These are phyloP conservation scores for Arachnopeziza araneosa DNA, from an alignment of 2,329 filamentous ascomycete species.

Conservation along the genomic window DNA sequence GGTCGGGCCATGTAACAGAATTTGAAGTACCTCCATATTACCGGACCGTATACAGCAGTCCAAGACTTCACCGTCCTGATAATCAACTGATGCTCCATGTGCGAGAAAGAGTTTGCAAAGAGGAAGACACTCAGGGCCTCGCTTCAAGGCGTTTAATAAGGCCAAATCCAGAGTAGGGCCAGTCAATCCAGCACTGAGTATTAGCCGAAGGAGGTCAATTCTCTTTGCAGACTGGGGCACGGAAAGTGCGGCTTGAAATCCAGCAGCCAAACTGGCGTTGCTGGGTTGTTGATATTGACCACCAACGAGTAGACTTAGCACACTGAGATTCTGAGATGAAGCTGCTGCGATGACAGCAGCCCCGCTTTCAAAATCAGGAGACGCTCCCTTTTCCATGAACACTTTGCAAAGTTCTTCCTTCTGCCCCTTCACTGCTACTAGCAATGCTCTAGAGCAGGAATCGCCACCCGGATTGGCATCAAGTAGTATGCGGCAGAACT, in stretches of 20 bases:
- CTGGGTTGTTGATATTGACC: constrained; percentile 6
- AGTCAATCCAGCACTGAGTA: constrained; percentile 11
- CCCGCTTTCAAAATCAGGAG: constrained; percentile 11
- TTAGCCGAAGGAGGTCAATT: constrained; percentile 6
- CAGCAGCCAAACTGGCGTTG: constrained; percentile 8
- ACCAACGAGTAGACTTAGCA: constrained; percentile 14
- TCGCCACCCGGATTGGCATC: constrained; percentile 4
- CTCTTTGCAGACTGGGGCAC: constrained; percentile 4
- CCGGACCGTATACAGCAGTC: constrained; percentile 30
- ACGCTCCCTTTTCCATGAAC: constrained; percentile 12
- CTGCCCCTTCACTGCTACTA: constrained; percentile 8
- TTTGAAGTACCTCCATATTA: constrained; percentile 9
- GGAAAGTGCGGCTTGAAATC: constrained; percentile 10
- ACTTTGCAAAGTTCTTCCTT: constrained; percentile 10
- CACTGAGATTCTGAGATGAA: constrained; percentile 9
- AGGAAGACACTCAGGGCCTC: constrained; percentile 7
- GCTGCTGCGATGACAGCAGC: constrained; percentile 10
- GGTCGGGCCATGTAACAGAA: constrained; percentile 2
- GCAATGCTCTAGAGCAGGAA: constrained; percentile 12
- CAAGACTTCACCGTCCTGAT: constrained; percentile 47
- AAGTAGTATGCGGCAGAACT: constrained; percentile 14
- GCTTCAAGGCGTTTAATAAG: constrained; percentile 8
- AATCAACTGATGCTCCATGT: constrained; percentile 46
- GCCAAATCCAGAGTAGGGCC: constrained; percentile 8
- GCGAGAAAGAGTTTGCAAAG: constrained; percentile 43